These are phyloP conservation scores for Mucor indicus DNA, from an alignment of 371 early-diverging fungal genomes.

Conservation along the genomic window DNA sequence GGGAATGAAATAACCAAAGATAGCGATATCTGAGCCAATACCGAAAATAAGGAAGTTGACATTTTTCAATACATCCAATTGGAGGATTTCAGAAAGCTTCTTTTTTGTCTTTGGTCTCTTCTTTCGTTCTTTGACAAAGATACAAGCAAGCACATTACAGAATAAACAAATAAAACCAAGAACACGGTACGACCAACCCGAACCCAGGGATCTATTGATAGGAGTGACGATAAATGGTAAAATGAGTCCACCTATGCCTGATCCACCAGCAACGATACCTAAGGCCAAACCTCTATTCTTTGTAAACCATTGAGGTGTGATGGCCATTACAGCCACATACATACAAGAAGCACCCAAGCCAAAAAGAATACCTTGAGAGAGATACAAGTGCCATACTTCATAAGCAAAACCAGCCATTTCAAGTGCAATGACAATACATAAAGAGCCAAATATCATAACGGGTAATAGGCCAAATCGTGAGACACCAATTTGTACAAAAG, in stretches of 20 bases:
- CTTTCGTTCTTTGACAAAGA: slow-evolving; percentile 39
- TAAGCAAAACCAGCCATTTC: slow-evolving; percentile 36
- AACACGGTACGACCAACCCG: slow-evolving; percentile 57
- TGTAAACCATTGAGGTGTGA: slow-evolving; percentile 76
- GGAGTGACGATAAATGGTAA: slow-evolving; percentile 62
- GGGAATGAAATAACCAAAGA: slow-evolving; percentile 61
- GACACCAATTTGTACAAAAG: slow-evolving; percentile 25
- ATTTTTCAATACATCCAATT: slow-evolving; percentile 44
- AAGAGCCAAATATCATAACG: slow-evolving; percentile 22
- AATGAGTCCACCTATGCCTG: slow-evolving; percentile 76
- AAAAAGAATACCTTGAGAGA: slow-evolving; percentile 28
- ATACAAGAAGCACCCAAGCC: slow-evolving; percentile 45
- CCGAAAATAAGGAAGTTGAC: slow-evolving; percentile 41
- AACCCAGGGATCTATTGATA: slow-evolving; percentile 53
- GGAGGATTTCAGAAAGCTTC: slow-evolving; percentile 34
- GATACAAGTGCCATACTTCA: slow-evolving; percentile 34
- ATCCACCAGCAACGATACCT: slow-evolving; percentile 78
- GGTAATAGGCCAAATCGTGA: slow-evolving; percentile 22
- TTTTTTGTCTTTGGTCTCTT: slow-evolving; percentile 10
- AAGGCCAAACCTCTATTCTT: slow-evolving; percentile 66
- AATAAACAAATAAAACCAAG: slow-evolving; percentile 47
- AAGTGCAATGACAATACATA: slow-evolving; percentile 25
- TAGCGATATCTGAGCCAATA: slow-evolving; percentile 37
- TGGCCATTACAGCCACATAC: slow-evolving; percentile 27
- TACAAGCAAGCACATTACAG: slow-evolving; percentile 8